These are phyloP conservation scores for Chrysopogon serrulatus DNA, from an alignment of 176 grass and related monocot species.

Conservation along the genomic window DNA sequence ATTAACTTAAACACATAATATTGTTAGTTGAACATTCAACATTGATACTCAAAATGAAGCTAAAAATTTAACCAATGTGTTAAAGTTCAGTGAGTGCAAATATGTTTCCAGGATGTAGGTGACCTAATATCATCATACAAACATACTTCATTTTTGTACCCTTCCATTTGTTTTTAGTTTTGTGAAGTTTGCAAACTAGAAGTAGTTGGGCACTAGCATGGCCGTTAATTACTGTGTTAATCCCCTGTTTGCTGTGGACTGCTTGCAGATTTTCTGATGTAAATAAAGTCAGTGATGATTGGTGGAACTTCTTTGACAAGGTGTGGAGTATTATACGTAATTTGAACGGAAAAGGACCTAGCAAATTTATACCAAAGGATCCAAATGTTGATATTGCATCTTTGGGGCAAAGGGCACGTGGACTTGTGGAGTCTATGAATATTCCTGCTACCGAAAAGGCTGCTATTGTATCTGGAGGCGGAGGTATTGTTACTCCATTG, in stretches of 20 bases:
- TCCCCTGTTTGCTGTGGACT: constrained; percentile 1
- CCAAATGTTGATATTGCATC: constrained; percentile 54
- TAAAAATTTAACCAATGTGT: background rate
- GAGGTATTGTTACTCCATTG: constrained; percentile 70
- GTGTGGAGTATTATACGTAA: constrained; percentile 69
- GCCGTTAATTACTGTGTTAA: background rate
- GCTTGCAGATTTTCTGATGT: constrained; percentile 25
- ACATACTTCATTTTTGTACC: background rate
- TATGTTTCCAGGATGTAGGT: background rate
- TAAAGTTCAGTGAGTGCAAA: background rate
- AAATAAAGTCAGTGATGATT: constrained; percentile 40
- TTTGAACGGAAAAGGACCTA: constrained; percentile 73
- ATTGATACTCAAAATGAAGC: background rate
- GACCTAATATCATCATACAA: background rate
- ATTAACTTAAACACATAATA: background rate
- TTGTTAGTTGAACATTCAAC: constrained; percentile 11
- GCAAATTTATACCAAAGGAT: constrained; percentile 48
- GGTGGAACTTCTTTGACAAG: constrained; percentile 89
- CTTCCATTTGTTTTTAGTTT: background rate
- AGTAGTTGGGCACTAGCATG: constrained; percentile 10
- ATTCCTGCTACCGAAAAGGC: constrained; percentile 90
- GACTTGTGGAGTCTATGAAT: constrained; percentile 87
- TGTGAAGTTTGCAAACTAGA: background rate
- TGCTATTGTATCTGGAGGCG: constrained; percentile 90
- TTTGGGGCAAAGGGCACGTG: constrained; percentile 79